These are phyloP conservation scores for Tubosaeta brunneosetosa DNA, from an alignment of 768 basidiomycete genomes.

Conservation along the genomic window DNA sequence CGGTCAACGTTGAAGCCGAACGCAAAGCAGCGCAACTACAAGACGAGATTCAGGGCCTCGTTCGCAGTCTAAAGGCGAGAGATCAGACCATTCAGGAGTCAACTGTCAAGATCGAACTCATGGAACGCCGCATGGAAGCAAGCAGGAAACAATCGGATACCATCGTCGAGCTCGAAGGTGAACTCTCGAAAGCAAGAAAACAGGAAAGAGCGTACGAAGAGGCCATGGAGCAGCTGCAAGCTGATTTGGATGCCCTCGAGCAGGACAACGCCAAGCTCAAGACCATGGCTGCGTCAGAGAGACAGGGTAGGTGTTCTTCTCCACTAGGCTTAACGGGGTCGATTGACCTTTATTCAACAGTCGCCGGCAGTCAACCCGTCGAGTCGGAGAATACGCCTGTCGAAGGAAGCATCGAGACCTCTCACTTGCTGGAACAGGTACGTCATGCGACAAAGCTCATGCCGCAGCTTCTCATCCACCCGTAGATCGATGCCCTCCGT, in stretches of 20 bases:
- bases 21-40: slow-evolving; percentile 78
- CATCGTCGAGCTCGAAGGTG: slow-evolving; percentile 74
- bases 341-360: slow-evolving; percentile 19
- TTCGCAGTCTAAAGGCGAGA: slow-evolving; percentile 78
- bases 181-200: slow-evolving; percentile 76
- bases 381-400: slow-evolving; percentile 61
- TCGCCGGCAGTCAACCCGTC: slow-evolving; percentile 44
- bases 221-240: slow-evolving; percentile 88
- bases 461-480: slow-evolving; percentile 5
- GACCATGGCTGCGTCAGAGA: slow-evolving; percentile 58
- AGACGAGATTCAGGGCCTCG: slow-evolving; percentile 86
- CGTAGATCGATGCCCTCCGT: slow-evolving; percentile 83
- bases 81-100: slow-evolving; percentile 90
- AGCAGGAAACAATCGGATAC: slow-evolving; percentile 87
- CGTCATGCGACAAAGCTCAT: slow-evolving; percentile 6
- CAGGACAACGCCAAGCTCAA: slow-evolving; percentile 86
- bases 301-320: slow-evolving; percentile 50
- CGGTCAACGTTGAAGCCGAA: slow-evolving; percentile 90
- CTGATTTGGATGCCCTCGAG: slow-evolving; percentile 81
- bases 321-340: not conserved
- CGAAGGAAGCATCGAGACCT: slow-evolving; percentile 82
- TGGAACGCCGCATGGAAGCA: slow-evolving; percentile 89
- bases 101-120: slow-evolving; percentile 87
- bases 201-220: slow-evolving; percentile 90
- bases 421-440: slow-evolving; percentile 85